Base-by-base conservation (phyloP, 1,139 yeast species). In the Pichia terricola region DNA sequence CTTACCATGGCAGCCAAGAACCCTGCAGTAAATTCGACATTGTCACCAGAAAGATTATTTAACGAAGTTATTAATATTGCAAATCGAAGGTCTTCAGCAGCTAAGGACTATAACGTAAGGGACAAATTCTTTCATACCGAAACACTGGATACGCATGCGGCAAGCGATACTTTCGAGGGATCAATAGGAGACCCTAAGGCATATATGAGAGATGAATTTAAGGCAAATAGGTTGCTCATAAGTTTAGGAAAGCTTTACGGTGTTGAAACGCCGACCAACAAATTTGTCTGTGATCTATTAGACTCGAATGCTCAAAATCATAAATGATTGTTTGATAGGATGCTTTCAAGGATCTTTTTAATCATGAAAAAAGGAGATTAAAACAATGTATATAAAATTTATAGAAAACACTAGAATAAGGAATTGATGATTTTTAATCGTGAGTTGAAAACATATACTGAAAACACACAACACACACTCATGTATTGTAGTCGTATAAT, bases 151-250 rank as follows among this genome's bases (percentile, higher is more conserved):
- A 22, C 11, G 1, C 7, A 34, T 34, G 35, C 7, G n/a, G 11
- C 25, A 34, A 8, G 9, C 10, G 10, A 30, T 8, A 30, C 7
- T 30, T 30, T 10, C 7, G 9, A 42, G 38, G 11, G 36, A 35
- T 35, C 25, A 1, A 22, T 8, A 35, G 16, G 26, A 35, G 26
- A 35, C 26, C 26, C 10, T 8, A 38, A 26, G 31, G 26, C 7
- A 30, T 40, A 30, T 30, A 11, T 37, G 6, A 38, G 49, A 38
- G 40, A 47, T 77, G 89, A 26, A 79, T 33, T 44, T 5, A 35
- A 41, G 26, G 45, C 54, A 46, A 89, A 87, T 57, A 95, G 95
- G 3, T 80, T 75, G 56, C 68, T 88, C 16, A 74, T 70, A 5
- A 59, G 55, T 11, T 63, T 79, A 46, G 95, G 84, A 0, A 52